These are phyloP conservation scores for Calophaca sinica DNA, from an alignment of 306 rosid species.

Conservation along the genomic window DNA sequence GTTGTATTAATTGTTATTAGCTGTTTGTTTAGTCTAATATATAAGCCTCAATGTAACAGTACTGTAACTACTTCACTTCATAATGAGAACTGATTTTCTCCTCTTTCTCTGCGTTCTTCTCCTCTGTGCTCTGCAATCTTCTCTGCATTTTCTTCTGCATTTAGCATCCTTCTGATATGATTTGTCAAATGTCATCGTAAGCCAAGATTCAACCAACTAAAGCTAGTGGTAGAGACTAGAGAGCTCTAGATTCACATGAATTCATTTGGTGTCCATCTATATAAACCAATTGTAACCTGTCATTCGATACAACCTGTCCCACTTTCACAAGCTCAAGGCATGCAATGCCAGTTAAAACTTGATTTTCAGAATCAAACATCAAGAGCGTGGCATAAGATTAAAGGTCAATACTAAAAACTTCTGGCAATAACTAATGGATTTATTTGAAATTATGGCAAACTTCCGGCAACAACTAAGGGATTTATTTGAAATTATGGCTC, in stretches of 20 bases:
- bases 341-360: conserved; percentile 9
- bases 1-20: too few relatives aligned
- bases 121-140: too few relatives aligned
- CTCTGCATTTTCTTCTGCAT: too few relatives aligned
- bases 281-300: too few relatives aligned
- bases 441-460: conserved; percentile 53
- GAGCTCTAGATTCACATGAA: conserved; percentile 12
- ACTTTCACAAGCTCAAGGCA: conserved; percentile 30
- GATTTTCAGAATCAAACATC: not conserved
- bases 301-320: conserved; percentile 25
- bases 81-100: too few relatives aligned
- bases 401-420: not conserved
- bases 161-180: too few relatives aligned
- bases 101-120: too few relatives aligned
- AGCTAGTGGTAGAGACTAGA: conserved; percentile 11
- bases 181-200: conserved; percentile 21
- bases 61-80: too few relatives aligned
- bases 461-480: conserved; percentile 40
- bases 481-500: conserved; percentile 57
- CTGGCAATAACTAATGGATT: conserved; percentile 45
- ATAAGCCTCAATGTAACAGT: too few relatives aligned
- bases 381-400: not conserved
- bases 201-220: not conserved
- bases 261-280: conserved; percentile 6
- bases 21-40: too few relatives aligned